Evolutionary conservation across 2,329 filamentous ascomycete species (phyloP).

Genomic region (Claviceps purpurea): DNA sequence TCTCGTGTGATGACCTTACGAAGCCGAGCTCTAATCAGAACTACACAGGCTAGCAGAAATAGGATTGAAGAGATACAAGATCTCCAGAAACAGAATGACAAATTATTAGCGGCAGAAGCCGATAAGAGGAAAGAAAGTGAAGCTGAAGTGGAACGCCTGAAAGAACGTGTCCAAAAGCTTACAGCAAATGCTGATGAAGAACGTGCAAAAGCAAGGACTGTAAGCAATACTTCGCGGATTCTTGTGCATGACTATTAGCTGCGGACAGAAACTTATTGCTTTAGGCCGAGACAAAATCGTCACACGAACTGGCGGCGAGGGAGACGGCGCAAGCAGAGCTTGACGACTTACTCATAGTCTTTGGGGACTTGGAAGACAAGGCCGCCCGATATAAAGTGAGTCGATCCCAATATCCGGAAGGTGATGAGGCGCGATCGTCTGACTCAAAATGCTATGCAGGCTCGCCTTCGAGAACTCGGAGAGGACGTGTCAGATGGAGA

Average conservation of each 20-base stretch:
- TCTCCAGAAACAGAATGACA: constrained; percentile 27
- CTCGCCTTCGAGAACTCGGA: constrained; percentile 51
- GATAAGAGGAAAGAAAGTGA: constrained; percentile 13
- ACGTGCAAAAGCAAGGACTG: constrained; percentile 13
- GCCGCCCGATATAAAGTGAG: constrained; percentile 59
- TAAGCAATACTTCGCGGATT: constrained; percentile 6
- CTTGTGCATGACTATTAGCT: background rate
- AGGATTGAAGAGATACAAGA: constrained; percentile 46
- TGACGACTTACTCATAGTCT: constrained; percentile 70
- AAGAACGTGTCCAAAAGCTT: constrained; percentile 14
- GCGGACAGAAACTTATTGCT: background rate
- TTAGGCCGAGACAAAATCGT: constrained; percentile 19
- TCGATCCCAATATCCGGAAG: background rate
- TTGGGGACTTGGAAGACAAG: constrained; percentile 70
- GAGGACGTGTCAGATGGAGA: constrained; percentile 54
- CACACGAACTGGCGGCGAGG: constrained; percentile 45
- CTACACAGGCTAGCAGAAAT: constrained; percentile 42
- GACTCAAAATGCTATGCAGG: constrained; percentile 18
- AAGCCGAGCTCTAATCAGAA: background rate
- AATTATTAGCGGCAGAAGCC: constrained; percentile 24
- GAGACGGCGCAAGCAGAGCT: constrained; percentile 56
- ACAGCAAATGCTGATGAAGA: constrained; percentile 10
- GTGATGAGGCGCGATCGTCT: background rate
- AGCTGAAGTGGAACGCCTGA: constrained; percentile 13
- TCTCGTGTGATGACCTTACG: background rate